Base-by-base conservation (phyloP, 257 asterid species). In the Knoxia roxburghii region DNA sequence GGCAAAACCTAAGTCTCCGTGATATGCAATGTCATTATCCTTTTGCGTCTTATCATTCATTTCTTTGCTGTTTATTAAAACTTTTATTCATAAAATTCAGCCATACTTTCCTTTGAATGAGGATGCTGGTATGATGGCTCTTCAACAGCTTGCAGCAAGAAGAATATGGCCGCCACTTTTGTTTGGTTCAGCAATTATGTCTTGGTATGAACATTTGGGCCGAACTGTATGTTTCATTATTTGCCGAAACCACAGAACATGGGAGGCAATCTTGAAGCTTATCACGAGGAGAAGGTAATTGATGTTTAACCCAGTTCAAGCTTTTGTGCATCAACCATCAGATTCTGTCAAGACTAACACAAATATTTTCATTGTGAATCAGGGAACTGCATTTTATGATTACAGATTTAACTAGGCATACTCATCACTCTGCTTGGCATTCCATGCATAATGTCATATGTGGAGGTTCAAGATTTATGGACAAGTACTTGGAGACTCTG, bases 121-220 rank as follows among this genome's bases (percentile, higher is more conserved):
- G 75, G 86, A 86, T 72, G 85, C 77, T 33, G 72, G 82, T 68
- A 57, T 72, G 65, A 60, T 37, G 67, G 84, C 87, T 56, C 85
- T 91, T 17, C 67, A 58, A 32, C 70, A 30, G 59, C 83, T 91
- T 33, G 89, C 88, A 14, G 57, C 80, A 8, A 85, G 86, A 75
- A 79, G 84, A 66, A 58, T 91, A 57, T 91, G 97, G 96, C 96
- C 97, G 1, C 94, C 86, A 0, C 62, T 86, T 73, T 66, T 78
- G 68, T 86, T 91, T 39, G 89, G 80, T 73, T 85, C 93, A 1
- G 87, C 97, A 14, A 76, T 86, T n/a, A 91, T 91, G 96, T 86
- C 95, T 8, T 91, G 96, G 97, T 91, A 91, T 65, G 97, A 91
- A 72, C 96, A 91, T 75, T 68, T 91, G 29, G 96, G 97, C n/a